Evolutionary conservation across 352 stramenopile species (phyloP), one percentile per base, ranked within the genome.

Genomic region (Globisporangium iwayamae): DNA sequence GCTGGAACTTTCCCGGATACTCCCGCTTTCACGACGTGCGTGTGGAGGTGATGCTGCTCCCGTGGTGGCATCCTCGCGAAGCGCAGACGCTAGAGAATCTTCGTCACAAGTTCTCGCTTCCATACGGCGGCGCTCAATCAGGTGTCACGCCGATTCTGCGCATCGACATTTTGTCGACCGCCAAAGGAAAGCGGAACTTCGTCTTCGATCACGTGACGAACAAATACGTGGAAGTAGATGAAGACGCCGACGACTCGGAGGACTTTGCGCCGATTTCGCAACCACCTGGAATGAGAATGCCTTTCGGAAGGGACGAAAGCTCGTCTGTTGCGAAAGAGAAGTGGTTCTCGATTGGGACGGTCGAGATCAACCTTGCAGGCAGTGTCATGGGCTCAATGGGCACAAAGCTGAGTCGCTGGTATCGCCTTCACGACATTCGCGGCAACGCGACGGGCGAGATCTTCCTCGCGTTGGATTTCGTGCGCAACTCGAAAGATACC

Each of bases 151-250:
- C 88, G 4, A 96, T 94, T 60, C 62, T 96, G 56, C 74, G 83
- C 22, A 76, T 96, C 53, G 82, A 93, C 39, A 80, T 95, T 2
- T 73, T 87, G 7, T 82, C 79, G 4, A 81, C 82, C 1, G 84
- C 89, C 38, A 79, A 83, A 60, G 78, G 80, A 3, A 92, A 91
- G 65, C 74, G 82, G 14, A 90, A 93, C 30, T 93, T 88, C 50
- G 83, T 93, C n/a, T 94, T 91, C 64, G 86, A 94, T 48, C 84
- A 92, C 58, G 72, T 94, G 22, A 83, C 79, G 3, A 90, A 92
- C 36, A 85, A 87, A n/a, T 94, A 93, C 60, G 83, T 93, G n/a
- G 86, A 93, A 68, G 82, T 91, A 0, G 82, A 94, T 66, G 79
- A 83, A 11, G 77, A 89, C 28, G 80, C 86, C 9, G 73, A 83